Conservation (phyloP, 768 basidiomycete genomes). For the Lactarius pseudohatsudake region DNA sequence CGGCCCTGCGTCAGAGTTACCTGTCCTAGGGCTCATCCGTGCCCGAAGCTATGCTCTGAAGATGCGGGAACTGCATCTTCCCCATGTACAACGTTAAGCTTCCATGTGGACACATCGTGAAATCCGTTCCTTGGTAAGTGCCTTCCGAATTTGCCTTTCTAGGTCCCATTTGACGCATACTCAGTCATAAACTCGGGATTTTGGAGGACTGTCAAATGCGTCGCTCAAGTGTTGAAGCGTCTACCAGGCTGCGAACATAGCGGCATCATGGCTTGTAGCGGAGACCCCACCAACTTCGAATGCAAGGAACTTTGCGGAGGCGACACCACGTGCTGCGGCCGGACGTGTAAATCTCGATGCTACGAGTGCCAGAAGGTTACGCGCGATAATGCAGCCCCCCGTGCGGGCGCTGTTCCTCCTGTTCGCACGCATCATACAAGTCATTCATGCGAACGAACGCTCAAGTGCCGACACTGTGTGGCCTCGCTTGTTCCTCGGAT, state of each 20-base stretch:
- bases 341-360: conserved; percentile 35
- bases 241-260: conserved; percentile 37
- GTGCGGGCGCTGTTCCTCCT: background rate
- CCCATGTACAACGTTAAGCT: conserved; percentile 31
- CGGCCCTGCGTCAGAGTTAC: conserved; percentile 31
- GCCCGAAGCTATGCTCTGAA: conserved; percentile 33
- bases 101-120: conserved; percentile 34
- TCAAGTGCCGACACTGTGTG: conserved; percentile 39
- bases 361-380: conserved; percentile 33
- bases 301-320: conserved; percentile 34
- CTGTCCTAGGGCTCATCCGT: conserved; percentile 34
- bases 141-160: background rate
- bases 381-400: background rate
- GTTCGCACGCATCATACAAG: conserved; percentile 30
- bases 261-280: conserved; percentile 26
- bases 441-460: conserved; percentile 36
- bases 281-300: conserved; percentile 23
- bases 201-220: conserved; percentile 32
- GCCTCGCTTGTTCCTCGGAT: conserved; percentile 33
- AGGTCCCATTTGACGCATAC: background rate
- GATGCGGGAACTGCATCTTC: conserved; percentile 34
- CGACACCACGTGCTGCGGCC: conserved; percentile 34
- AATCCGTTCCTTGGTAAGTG: conserved; percentile 35
- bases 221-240: conserved; percentile 30
- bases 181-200: conserved; percentile 33